Conservation (phyloP, 1,284 basidiomycete species). For the Exsudoporus floridanus region DNA sequence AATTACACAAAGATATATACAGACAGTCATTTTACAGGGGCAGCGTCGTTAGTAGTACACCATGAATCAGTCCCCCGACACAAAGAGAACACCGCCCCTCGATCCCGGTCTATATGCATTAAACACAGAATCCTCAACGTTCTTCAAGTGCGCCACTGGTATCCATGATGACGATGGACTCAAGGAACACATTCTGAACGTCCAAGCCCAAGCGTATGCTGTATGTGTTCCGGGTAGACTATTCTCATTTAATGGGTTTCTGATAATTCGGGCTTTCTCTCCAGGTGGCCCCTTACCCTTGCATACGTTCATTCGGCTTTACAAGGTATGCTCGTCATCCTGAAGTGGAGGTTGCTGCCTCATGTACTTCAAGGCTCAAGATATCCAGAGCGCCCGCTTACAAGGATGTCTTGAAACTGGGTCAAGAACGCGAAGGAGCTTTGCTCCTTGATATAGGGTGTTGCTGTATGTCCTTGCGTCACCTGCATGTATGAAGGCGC, state of each 20-base stretch:
- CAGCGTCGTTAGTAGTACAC: too few relatives aligned
- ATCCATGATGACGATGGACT: slow-evolving; percentile 36
- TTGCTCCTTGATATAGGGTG: slow-evolving; percentile 35
- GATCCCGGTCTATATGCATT: slow-evolving; percentile 18
- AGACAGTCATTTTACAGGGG: not conserved
- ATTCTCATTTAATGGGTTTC: too few relatives aligned
- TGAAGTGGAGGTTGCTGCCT: not conserved
- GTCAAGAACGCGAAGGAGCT: slow-evolving; percentile 26
- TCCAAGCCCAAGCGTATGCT: slow-evolving; percentile 33
- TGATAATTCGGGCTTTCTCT: too few relatives aligned
- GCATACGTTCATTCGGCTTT: too few relatives aligned
- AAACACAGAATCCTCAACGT: slow-evolving; percentile 11
- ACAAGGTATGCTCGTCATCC: too few relatives aligned
- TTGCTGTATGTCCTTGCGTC: slow-evolving; percentile 24
- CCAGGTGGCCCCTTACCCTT: too few relatives aligned
- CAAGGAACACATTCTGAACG: slow-evolving; percentile 36
- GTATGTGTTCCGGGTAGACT: not conserved
- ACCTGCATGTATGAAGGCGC: not conserved
- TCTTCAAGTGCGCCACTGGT: slow-evolving; percentile 30
- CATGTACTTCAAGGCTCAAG: slow-evolving; percentile 10
- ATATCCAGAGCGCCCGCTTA: slow-evolving; percentile 26
- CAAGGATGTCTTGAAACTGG: slow-evolving; percentile 25
- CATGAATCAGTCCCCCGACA: not conserved
- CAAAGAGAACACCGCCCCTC: slow-evolving; percentile 1
- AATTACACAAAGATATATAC: too few relatives aligned